Conservation (phyloP, 768 basidiomycete genomes). For the Inosperma sp. region DNA sequence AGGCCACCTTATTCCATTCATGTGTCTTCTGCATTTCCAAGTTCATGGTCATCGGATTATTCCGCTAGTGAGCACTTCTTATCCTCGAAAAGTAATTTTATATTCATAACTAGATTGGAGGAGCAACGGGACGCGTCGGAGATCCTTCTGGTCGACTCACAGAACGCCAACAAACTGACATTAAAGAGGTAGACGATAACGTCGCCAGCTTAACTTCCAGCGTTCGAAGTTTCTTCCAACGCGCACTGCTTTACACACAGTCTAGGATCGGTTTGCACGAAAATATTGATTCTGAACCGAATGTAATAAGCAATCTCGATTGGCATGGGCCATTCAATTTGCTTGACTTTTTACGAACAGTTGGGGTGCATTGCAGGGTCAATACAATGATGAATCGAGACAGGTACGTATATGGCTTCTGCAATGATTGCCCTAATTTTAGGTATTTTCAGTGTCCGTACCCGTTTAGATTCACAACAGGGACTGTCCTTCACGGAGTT, state of each 20-base stretch:
- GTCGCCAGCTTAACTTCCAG: constrained; percentile 56
- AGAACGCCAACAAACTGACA: constrained; percentile 70
- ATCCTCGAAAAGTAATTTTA: background rate
- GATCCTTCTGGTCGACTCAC: constrained; percentile 89
- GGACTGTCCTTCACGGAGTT: constrained; percentile 99
- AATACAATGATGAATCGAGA: constrained; percentile 89
- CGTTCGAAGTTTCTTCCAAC: constrained; percentile 67
- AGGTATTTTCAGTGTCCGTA: constrained; percentile 58
- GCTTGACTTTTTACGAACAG: constrained; percentile 78
- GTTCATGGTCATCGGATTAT: constrained; percentile 78
- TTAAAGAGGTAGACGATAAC: constrained; percentile 59
- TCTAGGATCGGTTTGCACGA: constrained; percentile 27
- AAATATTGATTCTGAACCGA: constrained; percentile 21
- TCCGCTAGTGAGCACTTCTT: constrained; percentile 62
- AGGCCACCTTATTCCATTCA: constrained; percentile 87
- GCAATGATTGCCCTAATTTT: background rate
- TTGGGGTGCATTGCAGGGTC: constrained; percentile 76
- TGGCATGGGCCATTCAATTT: constrained; percentile 76
- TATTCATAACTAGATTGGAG: constrained; percentile 67
- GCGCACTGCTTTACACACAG: constrained; percentile 58
- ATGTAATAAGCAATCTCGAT: constrained; percentile 48
- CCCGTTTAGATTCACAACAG: constrained; percentile 69
- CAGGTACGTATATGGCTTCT: constrained; percentile 48
- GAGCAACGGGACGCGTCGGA: constrained; percentile 93
- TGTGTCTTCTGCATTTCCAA: constrained; percentile 85